These are phyloP conservation scores for Panus rudis DNA, from an alignment of 768 basidiomycete species.

Conservation along the genomic window DNA sequence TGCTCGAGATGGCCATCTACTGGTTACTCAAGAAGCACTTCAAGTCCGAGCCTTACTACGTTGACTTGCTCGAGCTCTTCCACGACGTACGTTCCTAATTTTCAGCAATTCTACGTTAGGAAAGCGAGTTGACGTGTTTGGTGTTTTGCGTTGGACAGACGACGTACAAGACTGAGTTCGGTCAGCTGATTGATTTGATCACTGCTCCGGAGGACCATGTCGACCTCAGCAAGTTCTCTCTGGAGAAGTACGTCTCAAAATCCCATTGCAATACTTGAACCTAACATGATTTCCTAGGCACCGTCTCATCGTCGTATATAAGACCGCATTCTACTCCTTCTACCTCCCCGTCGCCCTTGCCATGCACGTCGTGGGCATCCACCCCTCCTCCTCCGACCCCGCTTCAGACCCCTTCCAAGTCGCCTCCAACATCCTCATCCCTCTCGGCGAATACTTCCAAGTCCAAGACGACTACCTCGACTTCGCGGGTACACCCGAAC, in stretches of 20 bases:
- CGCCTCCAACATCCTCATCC: slow-evolving; percentile 77
- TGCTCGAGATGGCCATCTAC: slow-evolving; percentile 94
- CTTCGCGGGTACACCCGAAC: slow-evolving; percentile 81
- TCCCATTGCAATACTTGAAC: background rate
- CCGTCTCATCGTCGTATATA: slow-evolving; percentile 90
- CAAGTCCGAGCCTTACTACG: slow-evolving; percentile 72
- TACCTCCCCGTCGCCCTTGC: slow-evolving; percentile 97
- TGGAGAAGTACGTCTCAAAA: slow-evolving; percentile 56
- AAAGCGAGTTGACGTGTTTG: background rate
- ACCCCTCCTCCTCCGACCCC: slow-evolving; percentile 39
- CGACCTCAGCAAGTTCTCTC: slow-evolving; percentile 82
- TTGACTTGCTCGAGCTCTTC: slow-evolving; percentile 86
- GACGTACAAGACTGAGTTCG: slow-evolving; percentile 90
- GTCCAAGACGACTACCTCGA: slow-evolving; percentile 97
- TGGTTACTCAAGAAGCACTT: slow-evolving; percentile 84
- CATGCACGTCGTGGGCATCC: slow-evolving; percentile 69
- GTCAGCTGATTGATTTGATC: slow-evolving; percentile 92
- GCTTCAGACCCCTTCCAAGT: slow-evolving; percentile 57
- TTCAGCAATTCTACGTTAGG: background rate
- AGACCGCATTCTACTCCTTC: slow-evolving; percentile 97
- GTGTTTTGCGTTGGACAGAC: slow-evolving; percentile 27
- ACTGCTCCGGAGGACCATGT: slow-evolving; percentile 89
- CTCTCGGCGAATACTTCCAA: slow-evolving; percentile 97
- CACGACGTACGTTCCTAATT: slow-evolving; percentile 53
- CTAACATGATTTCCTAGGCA: slow-evolving; percentile 44